Base-by-base conservation (phyloP, 768 basidiomycete species). In the Rhizopogon salebrosus region DNA sequence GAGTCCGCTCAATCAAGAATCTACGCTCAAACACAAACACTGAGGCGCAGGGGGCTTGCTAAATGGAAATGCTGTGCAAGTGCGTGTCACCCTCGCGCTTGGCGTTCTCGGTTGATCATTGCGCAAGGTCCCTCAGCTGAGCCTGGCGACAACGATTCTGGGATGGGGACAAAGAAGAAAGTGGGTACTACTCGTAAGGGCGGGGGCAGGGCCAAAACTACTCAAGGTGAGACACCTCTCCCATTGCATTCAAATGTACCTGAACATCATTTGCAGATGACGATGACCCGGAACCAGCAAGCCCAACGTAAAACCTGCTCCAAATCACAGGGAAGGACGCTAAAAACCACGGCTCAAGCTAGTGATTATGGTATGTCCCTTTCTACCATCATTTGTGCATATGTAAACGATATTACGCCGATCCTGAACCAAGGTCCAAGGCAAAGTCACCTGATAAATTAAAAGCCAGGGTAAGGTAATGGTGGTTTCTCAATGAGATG, bases 291-390 rank as follows among this genome's bases (percentile, higher is more conserved):
- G 53, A 54, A 22, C 38, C 29, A 60, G 60, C 20, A 6, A 49
- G 3, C 2, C 18, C 4, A 5, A n/a, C n/a, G n/a, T n/a, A n/a
- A n/a, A n/a, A n/a, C n/a, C n/a, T n/a, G n/a, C n/a, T n/a, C n/a
- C n/a, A 11, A 61, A 57, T 22, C 64, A 57, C 13, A 56, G 38
- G 54, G 56, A 5, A 49, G 49, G n/a, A 52, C 49, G 5, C 34
- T 41, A 10, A 64, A 60, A 18, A 46, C 42, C 2, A 60, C 57
- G 50, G 43, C 49, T 42, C 62, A 57, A 35, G 23, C 14, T 11
- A 41, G 4, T 18, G 26, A 27, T 27, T 8, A n/a, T 41, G 37
- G 34, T 20, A 50, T 14, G 35, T 41, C n/a, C 49, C 14, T 27
- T 3, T 9, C n/a, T 35, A 20, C n/a, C n/a, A n/a, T n/a, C n/a